Conservation (phyloP, 2,329 filamentous ascomycete species). For the Beauveria caledonica region DNA sequence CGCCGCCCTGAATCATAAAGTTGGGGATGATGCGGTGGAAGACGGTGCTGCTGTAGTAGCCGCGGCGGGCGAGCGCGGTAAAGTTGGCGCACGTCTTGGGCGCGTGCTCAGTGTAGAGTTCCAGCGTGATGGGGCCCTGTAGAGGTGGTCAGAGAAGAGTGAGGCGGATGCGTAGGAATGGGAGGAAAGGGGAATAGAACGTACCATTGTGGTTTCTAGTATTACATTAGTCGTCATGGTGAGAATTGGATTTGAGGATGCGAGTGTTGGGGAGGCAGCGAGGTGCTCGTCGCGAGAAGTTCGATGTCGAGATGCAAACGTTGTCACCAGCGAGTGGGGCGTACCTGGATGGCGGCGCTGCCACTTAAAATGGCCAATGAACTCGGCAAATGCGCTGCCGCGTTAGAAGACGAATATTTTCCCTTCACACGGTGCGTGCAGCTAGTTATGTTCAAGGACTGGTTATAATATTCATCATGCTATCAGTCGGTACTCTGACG, state of each 20-base stretch:
- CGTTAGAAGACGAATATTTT: background rate
- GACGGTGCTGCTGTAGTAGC: slow-evolving; percentile 79
- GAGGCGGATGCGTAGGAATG: background rate
- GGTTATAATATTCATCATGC: too few species aligned
- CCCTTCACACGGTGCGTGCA: too few species aligned
- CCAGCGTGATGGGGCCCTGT: slow-evolving; percentile 74
- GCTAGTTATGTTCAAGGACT: too few species aligned
- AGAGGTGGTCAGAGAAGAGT: background rate
- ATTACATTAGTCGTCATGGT: slow-evolving; percentile 71
- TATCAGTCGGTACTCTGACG: too few species aligned
- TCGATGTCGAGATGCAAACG: slow-evolving; percentile 2
- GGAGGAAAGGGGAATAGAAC: slow-evolving; percentile 10
- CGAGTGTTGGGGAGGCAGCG: background rate
- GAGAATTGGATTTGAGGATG: background rate
- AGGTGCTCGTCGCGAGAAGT: background rate
- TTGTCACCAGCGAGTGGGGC: slow-evolving; percentile 8
- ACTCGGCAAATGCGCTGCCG: background rate
- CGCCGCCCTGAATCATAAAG: slow-evolving; percentile 95
- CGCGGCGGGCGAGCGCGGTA: slow-evolving; percentile 64
- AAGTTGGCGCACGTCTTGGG: slow-evolving; percentile 90
- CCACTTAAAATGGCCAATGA: background rate
- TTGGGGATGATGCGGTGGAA: slow-evolving; percentile 93
- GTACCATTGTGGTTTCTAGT: slow-evolving; percentile 80
- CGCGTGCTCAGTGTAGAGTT: slow-evolving; percentile 85
- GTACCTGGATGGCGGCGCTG: background rate